Base-by-base conservation (phyloP, 352 stramenopile genomes). In the Phytopythium montanum region DNA sequence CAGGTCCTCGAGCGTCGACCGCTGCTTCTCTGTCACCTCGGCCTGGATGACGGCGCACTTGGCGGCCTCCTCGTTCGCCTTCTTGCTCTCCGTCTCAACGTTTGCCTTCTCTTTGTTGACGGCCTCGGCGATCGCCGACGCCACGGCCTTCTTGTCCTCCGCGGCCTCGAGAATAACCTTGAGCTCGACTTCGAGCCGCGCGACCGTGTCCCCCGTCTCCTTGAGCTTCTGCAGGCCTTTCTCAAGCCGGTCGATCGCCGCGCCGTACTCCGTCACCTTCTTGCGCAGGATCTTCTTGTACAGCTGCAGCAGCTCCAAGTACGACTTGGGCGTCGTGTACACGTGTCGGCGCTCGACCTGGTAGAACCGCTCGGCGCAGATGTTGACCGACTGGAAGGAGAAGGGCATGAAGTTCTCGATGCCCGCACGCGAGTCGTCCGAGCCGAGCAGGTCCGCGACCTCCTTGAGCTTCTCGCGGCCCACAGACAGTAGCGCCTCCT, bases 331-430 rank as follows among this genome's bases (percentile, higher is more conserved):
- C 2, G 94, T 98, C 21, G 92, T 98, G 75, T 98, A 98, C 55
- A 98, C 94, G 33, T 96, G 81, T 5, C 95, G 85, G 14, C 92
- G 81, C 61, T 98, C 95, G 12, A 95, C 75, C 44, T 92, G 65
- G 55, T 87, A 90, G 73, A 98, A 99, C 0, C 89, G 69, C 54
- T 96, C 79, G 16, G 94, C 88, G 38, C 90, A 93, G 39, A 92
- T 72, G 70, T 98, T 98, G 45, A 98, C 94, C 2, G 85, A 93
- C 60, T 94, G 78, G 60, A 98, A 98, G 26, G 94, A 98, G 64
- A 96, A 97, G 18, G 94, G 94, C 85, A 99, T 96, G 59, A 99
- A 99, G 51, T 87, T 95, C 60, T 98, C 94, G 51, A 98, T 98
- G 12, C 88, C 93, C 1, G 69, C 70, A 26, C 83, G 80, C 9